Conservation (phyloP, 108 stramenopile species). For the Nannochloropsis gaditana region DNA sequence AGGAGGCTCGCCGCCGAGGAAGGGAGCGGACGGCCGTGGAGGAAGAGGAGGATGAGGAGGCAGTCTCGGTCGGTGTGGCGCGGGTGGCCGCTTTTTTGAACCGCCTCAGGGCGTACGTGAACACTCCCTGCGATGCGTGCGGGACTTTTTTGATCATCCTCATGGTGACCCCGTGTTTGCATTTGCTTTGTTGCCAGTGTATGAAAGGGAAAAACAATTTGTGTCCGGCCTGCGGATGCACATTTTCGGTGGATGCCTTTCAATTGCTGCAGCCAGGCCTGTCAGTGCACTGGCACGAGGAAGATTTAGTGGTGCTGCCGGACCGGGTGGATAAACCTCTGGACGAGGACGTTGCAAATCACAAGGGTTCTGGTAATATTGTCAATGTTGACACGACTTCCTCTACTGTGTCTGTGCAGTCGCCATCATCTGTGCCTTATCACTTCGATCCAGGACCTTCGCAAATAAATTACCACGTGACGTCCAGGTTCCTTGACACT, state of each 20-base stretch:
- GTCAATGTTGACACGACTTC: not conserved
- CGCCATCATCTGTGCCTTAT: not conserved
- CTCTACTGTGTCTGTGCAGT: not conserved
- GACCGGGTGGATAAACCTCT: not conserved
- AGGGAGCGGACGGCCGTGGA: conserved; percentile 27
- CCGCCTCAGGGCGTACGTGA: not conserved
- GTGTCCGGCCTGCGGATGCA: conserved; percentile 27
- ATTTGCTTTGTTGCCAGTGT: conserved; percentile 39
- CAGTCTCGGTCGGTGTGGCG: not conserved
- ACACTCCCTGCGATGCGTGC: conserved; percentile 25
- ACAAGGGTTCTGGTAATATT: not conserved
- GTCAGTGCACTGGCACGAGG: not conserved
- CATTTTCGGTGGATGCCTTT: conserved; percentile 37
- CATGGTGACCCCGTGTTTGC: conserved; percentile 37
- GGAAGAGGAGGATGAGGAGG: conserved; percentile 31
- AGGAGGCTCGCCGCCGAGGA: conserved; percentile 16
- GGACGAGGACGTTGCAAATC: not conserved
- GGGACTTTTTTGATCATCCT: conserved; percentile 32
- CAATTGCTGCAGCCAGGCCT: conserved; percentile 27
- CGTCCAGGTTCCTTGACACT: not conserved
- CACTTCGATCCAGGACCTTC: not conserved
- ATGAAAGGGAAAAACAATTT: conserved; percentile 30
- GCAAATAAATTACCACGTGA: not conserved
- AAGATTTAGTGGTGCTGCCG: not conserved
- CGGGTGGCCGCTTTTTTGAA: not conserved